Percentiles rank a stretch among this genome's conserved stretches.
phyloP scores from a whole-genome alignment of 2,329 filamentous ascomycete species.

The Fusarium devonianum region DNA sequence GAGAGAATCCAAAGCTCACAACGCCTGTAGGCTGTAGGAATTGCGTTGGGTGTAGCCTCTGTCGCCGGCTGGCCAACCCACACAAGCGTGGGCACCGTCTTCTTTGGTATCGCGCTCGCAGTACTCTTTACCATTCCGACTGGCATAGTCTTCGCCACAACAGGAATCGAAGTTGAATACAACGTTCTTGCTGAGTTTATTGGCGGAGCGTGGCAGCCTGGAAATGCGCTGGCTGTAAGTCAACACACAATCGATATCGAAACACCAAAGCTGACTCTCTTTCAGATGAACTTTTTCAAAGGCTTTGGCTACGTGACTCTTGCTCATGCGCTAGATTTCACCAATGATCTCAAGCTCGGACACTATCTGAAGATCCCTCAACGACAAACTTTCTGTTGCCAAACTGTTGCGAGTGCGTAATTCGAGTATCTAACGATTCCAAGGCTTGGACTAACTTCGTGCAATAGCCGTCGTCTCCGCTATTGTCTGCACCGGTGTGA shows the following conservation, averaged over 20 bases:
- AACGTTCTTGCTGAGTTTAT: slow-evolving; percentile 59
- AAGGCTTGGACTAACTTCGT: background rate
- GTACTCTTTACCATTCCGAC: slow-evolving; percentile 54
- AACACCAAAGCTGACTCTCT: background rate
- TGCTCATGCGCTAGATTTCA: slow-evolving; percentile 48
- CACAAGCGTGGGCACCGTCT: slow-evolving; percentile 52
- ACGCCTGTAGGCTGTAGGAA: slow-evolving; percentile 30
- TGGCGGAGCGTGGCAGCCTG: slow-evolving; percentile 51
- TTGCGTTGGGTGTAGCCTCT: slow-evolving; percentile 47
- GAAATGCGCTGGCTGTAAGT: slow-evolving; percentile 51
- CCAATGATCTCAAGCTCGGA: slow-evolving; percentile 47
- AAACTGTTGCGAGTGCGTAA: slow-evolving; percentile 43
- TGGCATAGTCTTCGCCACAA: slow-evolving; percentile 56
- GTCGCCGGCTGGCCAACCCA: slow-evolving; percentile 52
- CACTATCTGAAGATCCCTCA: slow-evolving; percentile 56
- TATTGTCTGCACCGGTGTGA: slow-evolving; percentile 46
- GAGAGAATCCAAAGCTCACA: background rate
- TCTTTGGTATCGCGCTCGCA: slow-evolving; percentile 53
- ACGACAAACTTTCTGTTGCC: slow-evolving; percentile 46
- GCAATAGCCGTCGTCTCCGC: slow-evolving; percentile 43
- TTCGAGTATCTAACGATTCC: fast-evolving
- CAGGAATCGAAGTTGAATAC: slow-evolving; percentile 51
- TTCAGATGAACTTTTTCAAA: slow-evolving; percentile 56
- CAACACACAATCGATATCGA: too few relatives aligned
- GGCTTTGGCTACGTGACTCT: slow-evolving; percentile 50